Percentiles rank a stretch among this genome's conserved stretches.
These are phyloP conservation scores for Beta vulgaris DNA, from an alignment of 148 eudicot genomes.

Conservation along the genomic window DNA sequence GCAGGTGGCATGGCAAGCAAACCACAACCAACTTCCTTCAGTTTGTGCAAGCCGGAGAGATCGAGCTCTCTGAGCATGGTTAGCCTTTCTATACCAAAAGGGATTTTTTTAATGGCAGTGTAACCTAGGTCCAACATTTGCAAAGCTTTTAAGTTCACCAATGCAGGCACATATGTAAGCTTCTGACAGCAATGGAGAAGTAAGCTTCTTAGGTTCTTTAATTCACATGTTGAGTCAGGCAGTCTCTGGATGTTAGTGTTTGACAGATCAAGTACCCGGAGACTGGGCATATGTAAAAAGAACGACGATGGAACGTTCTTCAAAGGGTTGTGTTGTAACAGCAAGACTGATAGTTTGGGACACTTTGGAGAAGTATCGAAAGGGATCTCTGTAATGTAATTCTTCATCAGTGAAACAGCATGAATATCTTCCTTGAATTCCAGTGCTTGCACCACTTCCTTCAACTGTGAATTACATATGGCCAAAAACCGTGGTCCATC, in stretches of 20 bases:
- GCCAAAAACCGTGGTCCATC: background rate
- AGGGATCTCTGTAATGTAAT: slow-evolving; percentile 3
- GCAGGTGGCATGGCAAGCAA: background rate
- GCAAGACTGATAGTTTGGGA: slow-evolving; percentile 5
- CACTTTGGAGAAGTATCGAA: background rate
- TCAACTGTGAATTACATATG: background rate
- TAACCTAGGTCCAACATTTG: slow-evolving; percentile 3
- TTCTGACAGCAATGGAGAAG: slow-evolving; percentile 4
- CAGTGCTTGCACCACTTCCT: background rate
- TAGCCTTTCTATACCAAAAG: background rate
- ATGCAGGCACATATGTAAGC: slow-evolving; percentile 13
- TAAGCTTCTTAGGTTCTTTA: slow-evolving; percentile 4
- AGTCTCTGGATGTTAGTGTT: slow-evolving; percentile 2
- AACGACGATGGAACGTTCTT: background rate
- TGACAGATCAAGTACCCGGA: slow-evolving; percentile 5
- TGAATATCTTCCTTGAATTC: background rate
- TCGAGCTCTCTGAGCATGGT: slow-evolving; percentile 8
- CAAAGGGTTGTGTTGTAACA: slow-evolving; percentile 15
- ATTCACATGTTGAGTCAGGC: background rate
- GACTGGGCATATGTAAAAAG: background rate
- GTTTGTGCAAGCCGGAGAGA: background rate
- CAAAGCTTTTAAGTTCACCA: slow-evolving; percentile 2
- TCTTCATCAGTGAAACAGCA: background rate
- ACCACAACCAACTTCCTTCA: background rate
- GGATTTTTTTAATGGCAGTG: background rate